Conservation (phyloP, 2,329 filamentous ascomycete genomes). For the Graphium sp. region DNA sequence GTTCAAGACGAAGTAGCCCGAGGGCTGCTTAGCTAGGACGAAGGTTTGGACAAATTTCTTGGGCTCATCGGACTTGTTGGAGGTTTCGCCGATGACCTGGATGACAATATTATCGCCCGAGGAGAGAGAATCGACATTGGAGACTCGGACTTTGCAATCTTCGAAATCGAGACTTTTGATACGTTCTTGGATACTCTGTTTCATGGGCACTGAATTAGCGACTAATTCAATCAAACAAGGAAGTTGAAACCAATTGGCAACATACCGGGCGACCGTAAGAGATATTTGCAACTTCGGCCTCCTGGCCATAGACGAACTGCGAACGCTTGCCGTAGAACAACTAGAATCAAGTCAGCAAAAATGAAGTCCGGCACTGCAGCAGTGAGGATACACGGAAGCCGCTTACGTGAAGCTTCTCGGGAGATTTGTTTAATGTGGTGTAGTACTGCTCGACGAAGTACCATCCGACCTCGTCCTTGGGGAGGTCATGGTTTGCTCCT, state of each 20-base stretch:
- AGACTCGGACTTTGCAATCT: constrained; percentile 94
- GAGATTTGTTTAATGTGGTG: constrained; percentile 85
- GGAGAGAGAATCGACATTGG: constrained; percentile 92
- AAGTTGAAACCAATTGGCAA: constrained; percentile 1
- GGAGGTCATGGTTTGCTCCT: constrained; percentile 26
- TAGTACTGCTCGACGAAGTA: constrained; percentile 99
- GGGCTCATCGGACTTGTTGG: constrained; percentile 78
- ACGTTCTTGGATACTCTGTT: constrained; percentile 77
- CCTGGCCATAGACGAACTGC: constrained; percentile 81
- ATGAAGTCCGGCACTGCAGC: no score
- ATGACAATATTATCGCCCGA: constrained; percentile 91
- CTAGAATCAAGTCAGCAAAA: constrained; percentile 18
- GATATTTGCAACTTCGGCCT: constrained; percentile 77
- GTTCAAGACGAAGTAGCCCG: constrained; percentile 95
- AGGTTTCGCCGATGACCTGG: constrained; percentile 94
- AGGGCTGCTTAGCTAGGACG: constrained; percentile 86
- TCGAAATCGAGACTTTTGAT: constrained; percentile 89
- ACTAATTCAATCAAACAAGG: constrained; percentile 1
- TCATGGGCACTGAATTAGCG: constrained; percentile 1
- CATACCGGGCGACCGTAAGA: constrained; percentile 70
- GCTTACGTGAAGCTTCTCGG: constrained; percentile 75
- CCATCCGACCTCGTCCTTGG: constrained; percentile 95
- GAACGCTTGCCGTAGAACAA: constrained; percentile 95
- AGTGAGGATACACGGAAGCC: neutral
- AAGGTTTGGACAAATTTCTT: constrained; percentile 98